phyloP scores from a whole-genome alignment of 2,329 filamentous ascomycete species.

The Diaporthe ilicicola region DNA sequence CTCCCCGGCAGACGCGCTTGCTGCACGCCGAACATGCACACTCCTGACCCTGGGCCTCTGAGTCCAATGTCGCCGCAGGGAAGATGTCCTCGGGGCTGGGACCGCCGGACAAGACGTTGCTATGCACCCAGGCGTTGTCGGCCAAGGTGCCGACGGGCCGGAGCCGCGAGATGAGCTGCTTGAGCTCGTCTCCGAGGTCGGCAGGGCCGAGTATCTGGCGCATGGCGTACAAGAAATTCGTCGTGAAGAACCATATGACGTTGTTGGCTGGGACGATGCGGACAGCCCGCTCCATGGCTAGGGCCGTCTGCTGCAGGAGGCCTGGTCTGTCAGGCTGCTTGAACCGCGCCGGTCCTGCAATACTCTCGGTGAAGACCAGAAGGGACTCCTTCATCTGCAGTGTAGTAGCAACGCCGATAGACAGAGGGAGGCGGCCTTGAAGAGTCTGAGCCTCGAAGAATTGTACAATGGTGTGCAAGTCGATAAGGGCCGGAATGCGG shows the following conservation, averaged over 20 bases:
- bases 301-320: not conserved
- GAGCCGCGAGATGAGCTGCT: not conserved
- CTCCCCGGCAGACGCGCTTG: not conserved
- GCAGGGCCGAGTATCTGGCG: not conserved
- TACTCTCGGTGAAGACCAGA: not conserved
- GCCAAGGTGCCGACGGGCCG: not conserved
- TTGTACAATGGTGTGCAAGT: not conserved
- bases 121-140: not conserved
- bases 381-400: not conserved
- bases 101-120: too few species aligned
- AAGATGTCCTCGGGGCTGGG: not conserved
- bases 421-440: not conserved
- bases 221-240: too few species aligned
- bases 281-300: not conserved
- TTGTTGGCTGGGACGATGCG: not conserved
- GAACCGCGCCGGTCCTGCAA: not conserved
- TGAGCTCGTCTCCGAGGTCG: not conserved
- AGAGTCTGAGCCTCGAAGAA: not conserved
- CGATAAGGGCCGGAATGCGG: not conserved
- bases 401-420: accelerated
- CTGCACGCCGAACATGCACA: not conserved
- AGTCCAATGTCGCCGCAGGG: not conserved
- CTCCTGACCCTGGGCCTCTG: not conserved
- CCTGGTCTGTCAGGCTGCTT: not conserved
- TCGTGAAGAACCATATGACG: not conserved